Evolutionary conservation across 208 protist species (phyloP).

Genomic region (Porcisia deanei): DNA sequence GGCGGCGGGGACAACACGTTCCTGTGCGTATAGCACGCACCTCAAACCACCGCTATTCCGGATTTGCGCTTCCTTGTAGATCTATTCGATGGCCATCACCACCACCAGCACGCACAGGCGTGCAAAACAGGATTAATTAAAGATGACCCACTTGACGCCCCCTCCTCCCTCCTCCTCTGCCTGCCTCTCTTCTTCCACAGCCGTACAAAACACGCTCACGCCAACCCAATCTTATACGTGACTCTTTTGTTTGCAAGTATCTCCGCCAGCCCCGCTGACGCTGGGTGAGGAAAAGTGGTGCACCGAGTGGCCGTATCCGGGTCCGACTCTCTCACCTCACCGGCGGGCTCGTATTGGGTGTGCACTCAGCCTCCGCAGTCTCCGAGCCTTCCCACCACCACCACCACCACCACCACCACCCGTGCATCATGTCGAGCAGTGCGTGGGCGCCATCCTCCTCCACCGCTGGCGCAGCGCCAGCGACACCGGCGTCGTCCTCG

Average conservation of each 20-base stretch:
- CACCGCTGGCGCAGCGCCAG: neutral
- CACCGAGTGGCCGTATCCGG: neutral
- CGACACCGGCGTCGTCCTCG: neutral
- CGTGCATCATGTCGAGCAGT: neutral
- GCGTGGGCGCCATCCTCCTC: neutral
- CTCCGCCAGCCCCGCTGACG: neutral
- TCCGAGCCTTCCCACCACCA: too few relatives aligned
- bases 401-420: neutral
- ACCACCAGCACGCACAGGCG: neutral
- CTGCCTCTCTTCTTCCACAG: neutral
- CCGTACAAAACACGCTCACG: neutral
- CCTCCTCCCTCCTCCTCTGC: neutral
- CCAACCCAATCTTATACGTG: neutral
- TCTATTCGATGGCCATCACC: neutral
- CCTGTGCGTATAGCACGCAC: neutral
- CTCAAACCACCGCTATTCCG: neutral
- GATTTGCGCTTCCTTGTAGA: neutral
- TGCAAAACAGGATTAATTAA: neutral
- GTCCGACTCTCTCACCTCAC: neutral
- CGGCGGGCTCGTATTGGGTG: neutral
- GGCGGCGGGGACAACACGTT: neutral
- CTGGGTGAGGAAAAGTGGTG: neutral
- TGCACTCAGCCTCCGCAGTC: neutral
- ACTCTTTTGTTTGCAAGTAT: too few relatives aligned
- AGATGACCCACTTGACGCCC: neutral